Base-by-base conservation (phyloP, 2,329 filamentous ascomycete species). In the Dothideomycetes sp. region DNA sequence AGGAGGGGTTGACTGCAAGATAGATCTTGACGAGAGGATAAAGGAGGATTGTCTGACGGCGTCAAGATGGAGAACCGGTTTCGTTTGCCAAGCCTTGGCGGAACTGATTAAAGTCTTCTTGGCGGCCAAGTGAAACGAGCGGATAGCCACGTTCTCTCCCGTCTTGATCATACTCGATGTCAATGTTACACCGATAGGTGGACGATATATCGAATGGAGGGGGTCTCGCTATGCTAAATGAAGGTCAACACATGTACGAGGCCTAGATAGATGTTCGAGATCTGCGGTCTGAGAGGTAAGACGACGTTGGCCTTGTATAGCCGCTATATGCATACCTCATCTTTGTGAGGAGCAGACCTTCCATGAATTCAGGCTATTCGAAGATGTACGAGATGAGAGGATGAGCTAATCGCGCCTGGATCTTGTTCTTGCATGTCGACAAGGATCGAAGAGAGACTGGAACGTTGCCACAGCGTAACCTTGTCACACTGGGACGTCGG, bases 51-150 rank as follows among this genome's bases (percentile, higher is more conserved):
- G 15, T 37, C 24, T 37, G 8, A 7, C 11, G 13, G 17, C 19
- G 17, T 12, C 10, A 13, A 29, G 17, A 37, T 37, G 34, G 34
- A 30, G 16, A 13, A 28, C 25, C 3, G 18, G n/a, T 16, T 19
- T 13, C 22, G 20, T 17, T 28, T 19, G 34, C 34, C 34, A 37
- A 37, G 34, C 34, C n/a, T n/a, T n/a, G n/a, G n/a, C n/a, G n/a
- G n/a, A n/a, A n/a, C n/a, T n/a, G n/a, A n/a, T n/a, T n/a, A 16
- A 17, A 29, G 24, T 37, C 28, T 29, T 37, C 24, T 37, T 29
- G 28, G 24, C 28, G 34, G 30, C 15, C 18, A 37, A 29, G 34
- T 25, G 34, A 37, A 13, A 17, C 18, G 20, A 29, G n/a, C n/a
- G n/a, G n/a, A 20, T 24, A 29, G 25, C 25, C 17, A 15, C 16